phyloP scores from a whole-genome alignment of 2,329 filamentous ascomycete species.

The Pyrenochaeta sp. region DNA sequence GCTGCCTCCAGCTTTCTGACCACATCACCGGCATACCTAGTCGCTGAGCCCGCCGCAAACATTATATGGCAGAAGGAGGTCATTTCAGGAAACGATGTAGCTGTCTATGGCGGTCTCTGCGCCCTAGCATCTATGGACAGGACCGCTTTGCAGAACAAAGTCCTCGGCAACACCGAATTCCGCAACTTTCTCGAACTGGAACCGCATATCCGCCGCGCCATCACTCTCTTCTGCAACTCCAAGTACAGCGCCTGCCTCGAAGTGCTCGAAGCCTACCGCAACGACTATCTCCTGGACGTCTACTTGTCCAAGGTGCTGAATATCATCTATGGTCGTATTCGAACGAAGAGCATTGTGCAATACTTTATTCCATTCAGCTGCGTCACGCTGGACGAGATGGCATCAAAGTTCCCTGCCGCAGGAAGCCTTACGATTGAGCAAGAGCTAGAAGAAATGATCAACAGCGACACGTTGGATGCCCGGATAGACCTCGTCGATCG shows the following conservation, averaged over 20 bases:
- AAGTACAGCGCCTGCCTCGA: conserved; percentile 86
- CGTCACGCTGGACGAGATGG: conserved; percentile 81
- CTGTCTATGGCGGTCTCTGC: conserved; percentile 88
- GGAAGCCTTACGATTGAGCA: conserved; percentile 62
- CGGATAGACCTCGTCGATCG: conserved; percentile 85
- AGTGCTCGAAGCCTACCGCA: conserved; percentile 79
- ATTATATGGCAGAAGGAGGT: conserved; percentile 72
- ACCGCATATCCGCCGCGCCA: conserved; percentile 90
- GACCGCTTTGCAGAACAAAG: conserved; percentile 72
- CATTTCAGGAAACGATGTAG: conserved; percentile 84
- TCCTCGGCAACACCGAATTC: conserved; percentile 87
- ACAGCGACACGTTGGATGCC: conserved; percentile 73
- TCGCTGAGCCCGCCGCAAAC: conserved; percentile 52
- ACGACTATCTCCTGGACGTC: conserved; percentile 90
- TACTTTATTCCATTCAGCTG: conserved; percentile 91
- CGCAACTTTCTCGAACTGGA: conserved; percentile 90
- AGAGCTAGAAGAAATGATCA: conserved; percentile 83
- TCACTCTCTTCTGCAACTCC: conserved; percentile 86
- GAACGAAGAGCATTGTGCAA: conserved; percentile 90
- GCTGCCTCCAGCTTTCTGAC: conserved; percentile 77
- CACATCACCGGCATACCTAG: conserved; percentile 61
- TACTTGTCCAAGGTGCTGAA: conserved; percentile 79
- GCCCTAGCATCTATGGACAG: conserved; percentile 90
- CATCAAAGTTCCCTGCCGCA: conserved; percentile 74
- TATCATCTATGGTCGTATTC: conserved; percentile 75